phyloP scores from a whole-genome alignment of 139 green algal species.

The Tetratostichococcus sp. region DNA sequence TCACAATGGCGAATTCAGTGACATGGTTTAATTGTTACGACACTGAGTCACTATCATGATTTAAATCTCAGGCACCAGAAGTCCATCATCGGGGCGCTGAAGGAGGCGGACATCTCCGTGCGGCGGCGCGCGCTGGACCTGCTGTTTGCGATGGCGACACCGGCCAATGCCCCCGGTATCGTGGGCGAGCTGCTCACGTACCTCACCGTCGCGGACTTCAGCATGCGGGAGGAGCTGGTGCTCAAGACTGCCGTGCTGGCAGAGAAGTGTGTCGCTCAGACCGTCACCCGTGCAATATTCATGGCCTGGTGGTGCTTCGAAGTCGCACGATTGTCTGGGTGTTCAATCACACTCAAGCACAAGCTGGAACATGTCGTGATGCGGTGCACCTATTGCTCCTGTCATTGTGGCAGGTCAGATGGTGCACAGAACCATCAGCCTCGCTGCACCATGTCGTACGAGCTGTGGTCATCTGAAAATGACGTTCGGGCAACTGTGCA shows the following conservation, averaged over 20 bases:
- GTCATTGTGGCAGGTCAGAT: no score
- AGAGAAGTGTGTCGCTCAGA: slow-evolving; percentile 78
- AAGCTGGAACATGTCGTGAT: no score
- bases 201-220: slow-evolving; percentile 80
- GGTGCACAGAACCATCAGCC: no score
- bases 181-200: slow-evolving; percentile 82
- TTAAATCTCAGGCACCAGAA: slow-evolving; percentile 39
- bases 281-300: no score
- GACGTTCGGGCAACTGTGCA: slow-evolving; percentile 5
- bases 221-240: slow-evolving; percentile 93
- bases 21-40: no score
- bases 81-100: slow-evolving; percentile 60
- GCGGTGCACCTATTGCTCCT: no score
- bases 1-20: slow-evolving; percentile 77
- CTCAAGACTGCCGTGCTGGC: slow-evolving; percentile 96
- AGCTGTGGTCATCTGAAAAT: no score
- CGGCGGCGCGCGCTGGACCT: slow-evolving; percentile 86
- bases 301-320: no score
- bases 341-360: no score
- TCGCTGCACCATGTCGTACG: no score
- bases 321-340: no score
- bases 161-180: slow-evolving; percentile 60
- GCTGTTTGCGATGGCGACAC: slow-evolving; percentile 87
- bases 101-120: slow-evolving; percentile 90
- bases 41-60: no score